Evolutionary conservation across 768 basidiomycete genomes (phyloP), one percentile per base, ranked within the genome.

Genomic region (Trametes cingulata): DNA sequence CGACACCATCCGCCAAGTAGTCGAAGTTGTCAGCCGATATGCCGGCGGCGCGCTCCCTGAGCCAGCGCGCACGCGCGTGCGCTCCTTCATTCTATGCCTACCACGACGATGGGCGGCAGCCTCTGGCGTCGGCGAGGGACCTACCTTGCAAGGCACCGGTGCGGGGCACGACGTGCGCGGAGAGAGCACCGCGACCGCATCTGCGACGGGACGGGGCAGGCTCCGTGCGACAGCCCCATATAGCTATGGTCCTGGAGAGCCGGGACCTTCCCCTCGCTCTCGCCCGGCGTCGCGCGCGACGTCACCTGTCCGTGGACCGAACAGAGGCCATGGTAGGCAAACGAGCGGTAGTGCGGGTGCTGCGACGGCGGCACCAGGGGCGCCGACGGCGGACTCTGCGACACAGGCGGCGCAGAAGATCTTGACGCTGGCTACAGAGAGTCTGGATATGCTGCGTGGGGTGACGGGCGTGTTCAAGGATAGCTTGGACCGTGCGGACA

Each of bases 391-490:
- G 0, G 78, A 83, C 36, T 77, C 85, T 6, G 91, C 90, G 2
- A 80, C 84, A 22, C 80, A 85, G 15, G 89, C 93, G 27, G 91
- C 94, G 10, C 88, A 91, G 71, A 78, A 89, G 51, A 87, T 96
- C 19, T 71, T 96, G 65, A 85, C 87, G 8, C 83, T 96, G 9
- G 93, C 94, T 13, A 90, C 89, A 14, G 95, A 96, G 77, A 94
- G 93, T 69, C 69, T 96, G 72, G 93, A 96, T 69, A 95, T 95
- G 92, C 86, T 96, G 80, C 80, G 87, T 27, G 85, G 90, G 27
- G 91, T 95, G 27, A 91, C 91, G n/a, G 81, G 84, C 4, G 91
- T 95, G 22, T 89, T 95, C 61, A 88, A 86, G 67, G 94, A 95
- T 61, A 91, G 87, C 62, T 76, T 95, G 72, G 93, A 95, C 71